Base-by-base conservation (phyloP, 225 moss, liverwort and hornwort genomes). In the Polytrichum formosum region DNA sequence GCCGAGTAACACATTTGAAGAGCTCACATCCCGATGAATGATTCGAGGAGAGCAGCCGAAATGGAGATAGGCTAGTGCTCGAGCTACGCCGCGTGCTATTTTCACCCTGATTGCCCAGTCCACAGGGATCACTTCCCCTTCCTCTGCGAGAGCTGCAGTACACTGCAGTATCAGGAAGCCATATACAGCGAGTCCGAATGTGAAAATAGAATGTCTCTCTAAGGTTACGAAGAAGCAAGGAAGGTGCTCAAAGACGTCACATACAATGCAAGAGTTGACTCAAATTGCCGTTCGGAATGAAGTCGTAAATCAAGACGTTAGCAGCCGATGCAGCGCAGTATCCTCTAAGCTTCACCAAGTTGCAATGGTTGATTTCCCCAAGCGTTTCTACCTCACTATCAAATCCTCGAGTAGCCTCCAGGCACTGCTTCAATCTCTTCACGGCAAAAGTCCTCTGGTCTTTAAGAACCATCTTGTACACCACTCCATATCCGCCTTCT, bases 331-430 rank as follows among this genome's bases (percentile, higher is more conserved):
- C 80, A 65, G 74, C 55, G 66, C 88, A 88, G 26, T 79, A 88
- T 29, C 85, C 88, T 71, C 78, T 73, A 55, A 88, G 82, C 28
- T 79, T 85, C 70, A 88, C 85, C 58, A 88, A 68, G 67, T 85
- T 80, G 54, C 85, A 72, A 54, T 88, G 88, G 70, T 88, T 88
- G 69, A 85, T 73, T 72, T 76, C 77, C 20, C 82, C 82, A 1
- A 88, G 76, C 5, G 82, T 82, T 71, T 82, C 75, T 69, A 88
- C 64, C 74, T 88, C 85, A 64, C 80, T 88, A 75, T 85, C 88
- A 55, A 85, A 88, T 5, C 78, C 76, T 23, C 82, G 78, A 25
- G 77, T 63, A 64, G 79, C 75, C 70, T 88, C 88, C 67, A 88
- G 74, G 71, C 85, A 55, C 19, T 82, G 76, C 76, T 85, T 82